Conservation (phyloP, 1,284 basidiomycete genomes). For the Cryptococcus maquisensis region DNA sequence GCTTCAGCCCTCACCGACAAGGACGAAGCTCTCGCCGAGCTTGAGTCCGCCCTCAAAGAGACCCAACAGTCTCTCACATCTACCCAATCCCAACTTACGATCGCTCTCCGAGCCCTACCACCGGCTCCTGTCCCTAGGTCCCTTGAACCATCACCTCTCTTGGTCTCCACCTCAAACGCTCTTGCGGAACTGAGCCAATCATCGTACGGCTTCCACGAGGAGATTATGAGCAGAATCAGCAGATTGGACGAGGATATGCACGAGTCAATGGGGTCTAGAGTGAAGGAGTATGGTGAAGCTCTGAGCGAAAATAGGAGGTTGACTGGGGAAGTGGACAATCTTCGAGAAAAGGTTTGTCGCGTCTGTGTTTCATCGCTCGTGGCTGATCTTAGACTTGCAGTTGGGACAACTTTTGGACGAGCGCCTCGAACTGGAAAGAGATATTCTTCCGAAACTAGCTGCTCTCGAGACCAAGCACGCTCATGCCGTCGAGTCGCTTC, state of each 20-base stretch:
- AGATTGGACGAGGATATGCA: slow-evolving; percentile 17
- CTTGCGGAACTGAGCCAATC: slow-evolving; percentile 6
- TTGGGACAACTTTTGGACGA: not conserved
- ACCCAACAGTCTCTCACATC: not conserved
- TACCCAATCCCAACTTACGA: not conserved
- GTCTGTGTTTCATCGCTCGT: not conserved
- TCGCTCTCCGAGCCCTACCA: not conserved
- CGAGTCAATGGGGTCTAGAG: slow-evolving; percentile 11
- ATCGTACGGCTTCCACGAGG: slow-evolving; percentile 12
- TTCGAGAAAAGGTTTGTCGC: slow-evolving; percentile 11
- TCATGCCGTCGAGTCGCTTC: not conserved
- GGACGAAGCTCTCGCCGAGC: no score
- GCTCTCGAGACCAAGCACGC: not conserved
- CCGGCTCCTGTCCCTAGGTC: no score
- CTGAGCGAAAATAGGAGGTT: slow-evolving; percentile 14
- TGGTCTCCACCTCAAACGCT: not conserved
- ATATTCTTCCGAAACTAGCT: not conserved
- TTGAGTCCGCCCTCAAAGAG: not conserved
- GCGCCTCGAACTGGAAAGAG: not conserved
- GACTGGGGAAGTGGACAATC: slow-evolving; percentile 12
- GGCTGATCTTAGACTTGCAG: not conserved
- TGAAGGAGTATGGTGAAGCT: slow-evolving; percentile 16
- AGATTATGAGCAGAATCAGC: slow-evolving; percentile 11
- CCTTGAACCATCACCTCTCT: no score
- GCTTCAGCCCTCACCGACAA: no score